Evolutionary conservation across 768 basidiomycete genomes (phyloP).

Genomic region (Coprinopsis marcescibilis): DNA sequence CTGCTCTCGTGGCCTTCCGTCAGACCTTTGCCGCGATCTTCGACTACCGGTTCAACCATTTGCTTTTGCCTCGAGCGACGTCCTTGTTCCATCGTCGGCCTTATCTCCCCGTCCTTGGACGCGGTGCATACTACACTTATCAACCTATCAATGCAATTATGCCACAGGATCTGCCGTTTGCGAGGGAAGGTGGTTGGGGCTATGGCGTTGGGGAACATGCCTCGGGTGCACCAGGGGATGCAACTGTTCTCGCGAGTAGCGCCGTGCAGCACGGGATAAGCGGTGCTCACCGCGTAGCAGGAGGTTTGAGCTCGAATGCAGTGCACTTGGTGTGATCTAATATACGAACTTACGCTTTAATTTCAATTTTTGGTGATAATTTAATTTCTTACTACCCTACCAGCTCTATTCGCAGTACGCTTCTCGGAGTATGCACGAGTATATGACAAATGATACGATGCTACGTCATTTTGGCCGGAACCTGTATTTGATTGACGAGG

Average conservation of each 20-base stretch:
- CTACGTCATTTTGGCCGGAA: no score
- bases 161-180: conserved; percentile 33
- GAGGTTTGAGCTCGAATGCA: no score
- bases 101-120: conserved; percentile 18
- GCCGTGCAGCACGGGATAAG: not conserved
- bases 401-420: no score
- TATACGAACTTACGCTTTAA: no score
- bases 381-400: no score
- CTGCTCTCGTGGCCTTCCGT: conserved; percentile 47
- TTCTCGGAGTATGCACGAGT: no score
- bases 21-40: conserved; percentile 51
- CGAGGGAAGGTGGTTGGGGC: conserved; percentile 42
- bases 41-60: conserved; percentile 56
- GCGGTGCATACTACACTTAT: conserved; percentile 31
- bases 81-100: conserved; percentile 36
- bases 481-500: no score
- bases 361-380: no score
- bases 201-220: conserved; percentile 28
- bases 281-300: no score
- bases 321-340: no score
- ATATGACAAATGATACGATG: no score
- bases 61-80: conserved; percentile 44
- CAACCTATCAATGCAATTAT: conserved; percentile 21
- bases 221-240: conserved; percentile 40
- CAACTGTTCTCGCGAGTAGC: conserved; percentile 20